These are phyloP conservation scores for Colletotrichum caudatum DNA, from an alignment of 2,329 filamentous ascomycete genomes.

Conservation along the genomic window DNA sequence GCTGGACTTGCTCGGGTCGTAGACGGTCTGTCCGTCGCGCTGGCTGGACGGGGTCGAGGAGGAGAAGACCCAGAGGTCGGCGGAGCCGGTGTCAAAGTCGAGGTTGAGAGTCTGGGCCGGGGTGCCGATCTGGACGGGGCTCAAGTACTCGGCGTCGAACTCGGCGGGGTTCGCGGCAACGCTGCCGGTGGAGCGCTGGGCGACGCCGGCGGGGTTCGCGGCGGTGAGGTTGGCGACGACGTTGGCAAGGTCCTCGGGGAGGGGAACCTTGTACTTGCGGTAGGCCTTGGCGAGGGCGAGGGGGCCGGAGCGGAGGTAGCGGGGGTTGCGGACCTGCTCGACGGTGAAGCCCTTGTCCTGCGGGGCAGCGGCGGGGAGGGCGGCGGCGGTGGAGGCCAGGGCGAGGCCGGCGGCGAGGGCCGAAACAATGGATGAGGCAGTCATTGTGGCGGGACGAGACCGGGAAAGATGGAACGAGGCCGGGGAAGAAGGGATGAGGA, in stretches of 20 bases:
- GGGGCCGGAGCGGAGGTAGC: conserved; percentile 50
- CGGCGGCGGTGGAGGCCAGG: conserved; percentile 44
- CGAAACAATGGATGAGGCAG: conserved; percentile 28
- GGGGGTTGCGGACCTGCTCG: conserved; percentile 53
- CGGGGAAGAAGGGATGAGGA: background rate
- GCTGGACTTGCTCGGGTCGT: conserved; percentile 48
- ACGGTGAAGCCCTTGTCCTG: conserved; percentile 47
- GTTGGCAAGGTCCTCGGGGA: conserved; percentile 47
- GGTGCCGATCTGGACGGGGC: conserved; percentile 57
- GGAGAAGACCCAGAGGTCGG: conserved; percentile 55
- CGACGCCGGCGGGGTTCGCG: conserved; percentile 16
- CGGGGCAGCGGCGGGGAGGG: conserved; percentile 39
- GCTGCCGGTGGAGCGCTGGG: conserved; percentile 49
- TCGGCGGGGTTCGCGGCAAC: conserved; percentile 46
- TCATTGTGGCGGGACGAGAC: conserved; percentile 22
- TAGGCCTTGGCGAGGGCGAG: conserved; percentile 53
- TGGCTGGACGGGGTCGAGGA: conserved; percentile 45
- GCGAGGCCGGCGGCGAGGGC: conserved; percentile 39
- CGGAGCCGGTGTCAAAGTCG: conserved; percentile 61
- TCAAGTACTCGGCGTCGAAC: conserved; percentile 54
- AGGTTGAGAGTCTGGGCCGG: conserved; percentile 58
- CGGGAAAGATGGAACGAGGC: background rate
- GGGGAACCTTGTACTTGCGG: conserved; percentile 52
- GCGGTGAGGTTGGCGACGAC: conserved; percentile 45
- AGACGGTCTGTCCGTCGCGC: conserved; percentile 47